Evolutionary conservation across 441 rosid genomes (phyloP), one percentile per base, ranked within the genome.

Genomic region (Corymbia citriodora): DNA sequence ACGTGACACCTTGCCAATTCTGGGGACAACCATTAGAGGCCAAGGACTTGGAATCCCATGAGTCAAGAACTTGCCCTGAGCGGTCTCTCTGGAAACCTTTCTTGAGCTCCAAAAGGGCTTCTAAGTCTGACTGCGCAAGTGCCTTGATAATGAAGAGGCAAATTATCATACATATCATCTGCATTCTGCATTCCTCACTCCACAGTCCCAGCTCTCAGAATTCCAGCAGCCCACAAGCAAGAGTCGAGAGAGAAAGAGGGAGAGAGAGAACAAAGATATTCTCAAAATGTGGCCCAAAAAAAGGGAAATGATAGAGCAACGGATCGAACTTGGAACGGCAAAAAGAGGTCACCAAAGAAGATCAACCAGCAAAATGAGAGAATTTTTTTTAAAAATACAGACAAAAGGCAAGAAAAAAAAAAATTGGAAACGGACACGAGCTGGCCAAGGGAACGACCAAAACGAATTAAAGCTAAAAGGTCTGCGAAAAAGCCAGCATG

Each of bases 171-270:
- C 92, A 91, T 86, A 91, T 70, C 87, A 87, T 93, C 93, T 90
- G 95, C 99, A 97, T 97, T 93, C 93, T 90, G 95, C 99, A 97
- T 97, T 95, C 93, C 94, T 95, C 93, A 93, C 90, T 89, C 61
- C 59, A 87, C 74, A 90, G 89, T 88, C 63, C 85, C 90, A 92
- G 88, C 45, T 89, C 91, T 59, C 89, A 87, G 89, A 92, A 88
- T 55, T 31, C 16, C 93, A 88, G 63, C 57, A 45, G 63, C 57
- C 85, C 61, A 86, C n/a, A 25, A 17, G 85, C 52, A 4, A 74
- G 85, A n/a, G 7, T 45, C 33, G 53, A 89, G 70, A 53, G 13
- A 55, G 27, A 74, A 17, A 16, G 21, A 27, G 19, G 54, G 29
- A 59, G 17, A n/a, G 9, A 40, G 85, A 74, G 85, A 40, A 21